These are phyloP conservation scores for Rhodosporidiobolus odoratus DNA, from an alignment of 768 basidiomycete genomes.

Conservation along the genomic window DNA sequence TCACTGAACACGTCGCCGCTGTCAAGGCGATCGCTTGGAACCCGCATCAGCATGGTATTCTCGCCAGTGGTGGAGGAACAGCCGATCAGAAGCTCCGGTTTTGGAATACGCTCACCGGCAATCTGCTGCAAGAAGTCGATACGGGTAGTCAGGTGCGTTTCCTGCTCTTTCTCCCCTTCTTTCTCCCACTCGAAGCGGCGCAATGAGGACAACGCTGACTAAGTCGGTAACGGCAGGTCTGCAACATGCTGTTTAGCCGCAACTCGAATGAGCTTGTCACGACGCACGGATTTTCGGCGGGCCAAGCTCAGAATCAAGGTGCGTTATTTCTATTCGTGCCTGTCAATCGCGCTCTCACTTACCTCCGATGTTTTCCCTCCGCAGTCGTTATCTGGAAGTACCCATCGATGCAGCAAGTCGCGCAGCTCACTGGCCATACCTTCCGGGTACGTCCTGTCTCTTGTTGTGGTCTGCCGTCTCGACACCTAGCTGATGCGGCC, in stretches of 20 bases:
- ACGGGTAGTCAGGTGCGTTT: slow-evolving; percentile 84
- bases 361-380: not conserved
- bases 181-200: too few relatives aligned
- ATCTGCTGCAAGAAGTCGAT: slow-evolving; percentile 73
- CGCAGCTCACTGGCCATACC: slow-evolving; percentile 87
- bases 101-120: slow-evolving; percentile 88
- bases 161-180: too few relatives aligned
- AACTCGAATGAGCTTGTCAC: slow-evolving; percentile 90
- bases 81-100: slow-evolving; percentile 97
- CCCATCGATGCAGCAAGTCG: slow-evolving; percentile 87
- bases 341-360: not conserved
- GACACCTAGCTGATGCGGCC: not conserved
- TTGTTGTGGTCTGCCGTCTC: too few relatives aligned
- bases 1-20: slow-evolving; percentile 92
- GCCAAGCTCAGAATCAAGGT: slow-evolving; percentile 90
- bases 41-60: slow-evolving; percentile 80
- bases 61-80: slow-evolving; percentile 96
- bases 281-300: slow-evolving; percentile 92
- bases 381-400: slow-evolving; percentile 62
- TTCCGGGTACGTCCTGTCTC: slow-evolving; percentile 78
- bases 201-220: not conserved
- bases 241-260: slow-evolving; percentile 89
- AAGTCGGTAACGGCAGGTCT: slow-evolving; percentile 57
- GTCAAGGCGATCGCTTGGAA: slow-evolving; percentile 99
- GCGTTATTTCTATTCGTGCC: slow-evolving; percentile 55